A percentile compares a stretch with the other conserved stretches of the same genome.
Evolutionary conservation across 192 early-diverging fungal genomes (phyloP).

Genomic region (Phlyctochytrium arcticum): DNA sequence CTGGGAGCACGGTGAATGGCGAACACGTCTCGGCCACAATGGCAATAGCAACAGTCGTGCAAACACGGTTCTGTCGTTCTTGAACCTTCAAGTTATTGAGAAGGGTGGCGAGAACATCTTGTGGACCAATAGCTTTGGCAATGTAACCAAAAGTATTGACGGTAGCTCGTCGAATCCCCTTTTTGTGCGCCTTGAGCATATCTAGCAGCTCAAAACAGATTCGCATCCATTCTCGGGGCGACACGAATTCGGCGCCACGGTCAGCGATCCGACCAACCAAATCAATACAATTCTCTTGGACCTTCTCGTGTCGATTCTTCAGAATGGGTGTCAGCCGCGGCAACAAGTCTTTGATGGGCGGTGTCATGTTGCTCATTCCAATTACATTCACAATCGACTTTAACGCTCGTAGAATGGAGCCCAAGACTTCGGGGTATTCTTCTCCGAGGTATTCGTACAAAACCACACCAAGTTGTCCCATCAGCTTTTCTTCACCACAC

Average conservation of each 20-base stretch:
- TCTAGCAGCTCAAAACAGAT: constrained; percentile 98
- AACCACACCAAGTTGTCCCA: constrained; percentile 88
- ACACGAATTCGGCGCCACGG: constrained; percentile 93
- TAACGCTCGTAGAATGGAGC: constrained; percentile 86
- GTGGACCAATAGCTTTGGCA: constrained; percentile 97
- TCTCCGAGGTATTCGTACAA: constrained; percentile 98
- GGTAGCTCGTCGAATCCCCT: constrained; percentile 91
- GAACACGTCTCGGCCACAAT: constrained; percentile 97
- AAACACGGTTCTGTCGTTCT: constrained; percentile 98
- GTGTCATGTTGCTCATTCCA: constrained; percentile 97
- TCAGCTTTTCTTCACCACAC: constrained; percentile 93
- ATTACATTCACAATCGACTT: constrained; percentile 97
- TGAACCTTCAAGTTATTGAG: constrained; percentile 98
- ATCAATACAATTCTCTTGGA: constrained; percentile 89
- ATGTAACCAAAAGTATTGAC: constrained; percentile 99
- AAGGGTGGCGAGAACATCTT: constrained; percentile 96
- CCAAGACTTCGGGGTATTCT: constrained; percentile 98
- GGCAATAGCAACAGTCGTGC: constrained; percentile 97
- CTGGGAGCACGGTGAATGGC: constrained; percentile 96
- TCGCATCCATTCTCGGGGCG: constrained; percentile 99
- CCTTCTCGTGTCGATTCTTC: constrained; percentile 95
- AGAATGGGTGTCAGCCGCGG: constrained; percentile 97
- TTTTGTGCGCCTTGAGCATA: constrained; percentile 93
- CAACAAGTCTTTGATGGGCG: constrained; percentile 95
- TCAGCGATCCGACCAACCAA: constrained; percentile 98